These are phyloP conservation scores for Pseudogymnoascus sp. DNA, from an alignment of 2,329 filamentous ascomycete genomes.

Conservation along the genomic window DNA sequence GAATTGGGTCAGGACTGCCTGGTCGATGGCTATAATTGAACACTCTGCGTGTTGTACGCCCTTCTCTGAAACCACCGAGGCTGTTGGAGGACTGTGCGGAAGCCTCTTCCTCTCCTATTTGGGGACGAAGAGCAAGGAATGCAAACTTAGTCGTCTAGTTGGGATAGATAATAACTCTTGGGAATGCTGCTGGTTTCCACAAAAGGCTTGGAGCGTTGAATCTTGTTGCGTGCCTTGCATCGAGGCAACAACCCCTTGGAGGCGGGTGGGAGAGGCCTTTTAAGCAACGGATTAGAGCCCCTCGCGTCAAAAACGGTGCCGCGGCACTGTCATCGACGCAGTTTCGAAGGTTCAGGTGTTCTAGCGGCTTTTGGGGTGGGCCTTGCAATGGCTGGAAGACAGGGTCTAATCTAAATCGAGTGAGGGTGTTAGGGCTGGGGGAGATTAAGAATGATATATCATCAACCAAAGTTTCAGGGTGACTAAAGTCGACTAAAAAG, in stretches of 20 bases:
- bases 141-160: background rate
- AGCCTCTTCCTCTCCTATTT: background rate
- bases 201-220: background rate
- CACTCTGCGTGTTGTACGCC: background rate
- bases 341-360: background rate
- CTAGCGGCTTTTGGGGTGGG: background rate
- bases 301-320: background rate
- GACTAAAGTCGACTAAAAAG: background rate
- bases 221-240: background rate
- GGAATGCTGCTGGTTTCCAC: constrained; percentile 4
- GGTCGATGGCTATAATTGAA: background rate
- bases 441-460: constrained; percentile 4
- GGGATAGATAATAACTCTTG: background rate
- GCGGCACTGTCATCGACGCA: background rate
- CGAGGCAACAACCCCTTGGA: background rate
- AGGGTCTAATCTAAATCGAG: background rate
- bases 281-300: background rate
- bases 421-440: background rate
- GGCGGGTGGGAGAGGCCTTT: background rate
- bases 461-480: background rate
- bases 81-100: background rate
- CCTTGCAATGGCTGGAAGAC: background rate
- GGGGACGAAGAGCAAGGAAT: background rate
- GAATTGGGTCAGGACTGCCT: background rate
- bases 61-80: background rate